Percentiles rank a stretch among this genome's conserved stretches.
Evolutionary conservation across 2,329 filamentous ascomycete genomes (phyloP).

Genomic region (Diaporthe batatas): DNA sequence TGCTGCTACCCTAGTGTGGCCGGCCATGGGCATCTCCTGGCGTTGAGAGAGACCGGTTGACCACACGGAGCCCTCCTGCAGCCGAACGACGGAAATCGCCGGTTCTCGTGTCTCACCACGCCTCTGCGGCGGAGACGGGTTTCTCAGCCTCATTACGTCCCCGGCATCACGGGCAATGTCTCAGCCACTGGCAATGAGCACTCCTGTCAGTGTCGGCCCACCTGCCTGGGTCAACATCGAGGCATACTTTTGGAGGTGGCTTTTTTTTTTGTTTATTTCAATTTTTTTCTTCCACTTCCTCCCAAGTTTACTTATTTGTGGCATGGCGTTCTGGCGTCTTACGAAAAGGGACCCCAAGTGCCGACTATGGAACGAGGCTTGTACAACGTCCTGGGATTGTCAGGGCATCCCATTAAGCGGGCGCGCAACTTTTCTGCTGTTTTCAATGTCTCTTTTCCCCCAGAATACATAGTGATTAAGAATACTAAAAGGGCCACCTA

Average conservation of each 20-base stretch:
- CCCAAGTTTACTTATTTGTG: background rate
- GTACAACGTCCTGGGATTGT: background rate
- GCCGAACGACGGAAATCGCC: background rate
- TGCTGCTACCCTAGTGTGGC: background rate
- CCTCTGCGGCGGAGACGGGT: background rate
- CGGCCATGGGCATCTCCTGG: slow-evolving; percentile 20
- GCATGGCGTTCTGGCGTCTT: slow-evolving; percentile 14
- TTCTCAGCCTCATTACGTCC: background rate
- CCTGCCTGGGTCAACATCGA: background rate
- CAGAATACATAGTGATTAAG: background rate
- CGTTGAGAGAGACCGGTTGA: background rate
- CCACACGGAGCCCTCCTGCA: background rate
- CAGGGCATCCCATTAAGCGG: slow-evolving; percentile 6
- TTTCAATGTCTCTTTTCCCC: background rate
- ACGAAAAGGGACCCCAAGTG: background rate
- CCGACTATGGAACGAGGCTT: background rate
- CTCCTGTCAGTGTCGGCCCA: background rate
- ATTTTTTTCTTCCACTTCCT: background rate
- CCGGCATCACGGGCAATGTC: slow-evolving; percentile 12
- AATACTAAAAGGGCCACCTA: slow-evolving; percentile 4
- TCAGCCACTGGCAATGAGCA: slow-evolving; percentile 11
- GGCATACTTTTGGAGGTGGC: no score
- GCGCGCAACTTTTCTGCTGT: background rate
- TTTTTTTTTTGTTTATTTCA: background rate
- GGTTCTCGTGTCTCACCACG: background rate